Percentiles rank a stretch among this genome's conserved stretches.
These are phyloP conservation scores for Suillus sp. DNA, from an alignment of 768 basidiomycete genomes.

Conservation along the genomic window DNA sequence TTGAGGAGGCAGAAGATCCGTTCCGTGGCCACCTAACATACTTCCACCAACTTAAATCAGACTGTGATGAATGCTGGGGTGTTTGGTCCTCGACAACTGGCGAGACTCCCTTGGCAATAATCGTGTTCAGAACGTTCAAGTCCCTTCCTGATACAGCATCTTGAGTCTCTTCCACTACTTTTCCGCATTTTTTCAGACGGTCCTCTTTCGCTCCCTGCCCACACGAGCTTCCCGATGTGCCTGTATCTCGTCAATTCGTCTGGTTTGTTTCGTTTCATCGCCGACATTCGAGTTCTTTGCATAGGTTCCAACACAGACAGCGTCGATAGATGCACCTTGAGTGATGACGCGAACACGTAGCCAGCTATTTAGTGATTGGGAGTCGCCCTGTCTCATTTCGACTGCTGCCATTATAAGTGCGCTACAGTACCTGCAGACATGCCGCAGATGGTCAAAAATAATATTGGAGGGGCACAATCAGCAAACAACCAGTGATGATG, in stretches of 20 bases:
- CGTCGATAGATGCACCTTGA: constrained; percentile 71
- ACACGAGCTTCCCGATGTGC: constrained; percentile 35
- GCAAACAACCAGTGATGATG: too few species aligned
- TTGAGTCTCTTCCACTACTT: constrained; percentile 33
- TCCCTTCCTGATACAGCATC: background rate
- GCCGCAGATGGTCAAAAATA: background rate
- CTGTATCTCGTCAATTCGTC: constrained; percentile 29
- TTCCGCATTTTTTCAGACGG: constrained; percentile 59
- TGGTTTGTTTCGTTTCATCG: constrained; percentile 30
- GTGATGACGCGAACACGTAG: constrained; percentile 74
- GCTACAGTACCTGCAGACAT: constrained; percentile 51
- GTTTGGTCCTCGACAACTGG: background rate
- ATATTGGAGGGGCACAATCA: background rate
- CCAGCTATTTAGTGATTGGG: constrained; percentile 69
- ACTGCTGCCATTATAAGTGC: constrained; percentile 68
- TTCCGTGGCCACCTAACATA: constrained; percentile 14
- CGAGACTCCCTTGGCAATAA: background rate
- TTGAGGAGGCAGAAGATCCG: background rate
- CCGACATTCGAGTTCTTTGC: constrained; percentile 15
- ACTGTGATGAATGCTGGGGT: background rate
- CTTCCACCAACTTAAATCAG: constrained; percentile 16
- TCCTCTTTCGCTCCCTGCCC: constrained; percentile 51
- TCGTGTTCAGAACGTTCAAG: background rate
- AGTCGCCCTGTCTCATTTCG: constrained; percentile 65
- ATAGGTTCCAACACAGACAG: constrained; percentile 52